A percentile compares a stretch with the other conserved stretches of the same genome.
Evolutionary conservation across 2,329 filamentous ascomycete genomes (phyloP).

Genomic region (Colletotrichum horii): DNA sequence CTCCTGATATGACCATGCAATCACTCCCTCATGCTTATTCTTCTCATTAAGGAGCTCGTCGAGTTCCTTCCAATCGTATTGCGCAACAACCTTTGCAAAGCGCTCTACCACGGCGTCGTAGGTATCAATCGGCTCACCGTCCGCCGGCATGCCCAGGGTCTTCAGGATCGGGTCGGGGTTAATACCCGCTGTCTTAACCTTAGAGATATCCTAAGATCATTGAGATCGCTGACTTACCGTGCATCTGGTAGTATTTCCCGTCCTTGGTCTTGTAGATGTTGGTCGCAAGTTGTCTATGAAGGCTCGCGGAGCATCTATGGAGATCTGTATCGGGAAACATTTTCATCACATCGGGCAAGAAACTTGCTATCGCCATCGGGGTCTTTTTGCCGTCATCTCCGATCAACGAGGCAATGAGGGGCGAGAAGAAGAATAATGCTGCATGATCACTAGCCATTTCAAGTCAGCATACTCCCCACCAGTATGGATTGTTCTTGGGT

Average conservation of each 20-base stretch:
- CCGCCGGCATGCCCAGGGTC: slow-evolving; percentile 21
- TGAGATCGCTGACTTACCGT: neutral
- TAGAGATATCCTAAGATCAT: neutral
- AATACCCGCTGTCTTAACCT: neutral
- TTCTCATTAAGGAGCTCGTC: slow-evolving; percentile 26
- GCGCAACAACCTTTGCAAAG: slow-evolving; percentile 16
- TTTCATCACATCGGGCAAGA: slow-evolving; percentile 1
- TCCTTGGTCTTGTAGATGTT: slow-evolving; percentile 32
- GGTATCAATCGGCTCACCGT: slow-evolving; percentile 25
- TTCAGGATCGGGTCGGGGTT: slow-evolving; percentile 23
- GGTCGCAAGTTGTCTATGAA: slow-evolving; percentile 14
- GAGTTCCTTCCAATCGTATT: slow-evolving; percentile 24
- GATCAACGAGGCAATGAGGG: slow-evolving; percentile 2
- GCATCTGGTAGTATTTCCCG: slow-evolving; percentile 27
- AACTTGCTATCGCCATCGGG: slow-evolving; percentile 12
- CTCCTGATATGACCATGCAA: slow-evolving; percentile 29
- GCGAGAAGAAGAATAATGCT: slow-evolving; percentile 16
- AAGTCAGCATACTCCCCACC: neutral
- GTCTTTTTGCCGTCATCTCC: slow-evolving; percentile 6
- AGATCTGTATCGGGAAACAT: slow-evolving; percentile 15
- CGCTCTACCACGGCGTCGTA: slow-evolving; percentile 24
- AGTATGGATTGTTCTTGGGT: neutral
- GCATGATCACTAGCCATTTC: slow-evolving; percentile 6
- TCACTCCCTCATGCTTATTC: slow-evolving; percentile 29
- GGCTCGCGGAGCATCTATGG: neutral